Percentiles rank a stretch among this genome's conserved stretches.
Conservation (phyloP, 2,329 filamentous ascomycete genomes). For the Colletotrichum eleusines region DNA sequence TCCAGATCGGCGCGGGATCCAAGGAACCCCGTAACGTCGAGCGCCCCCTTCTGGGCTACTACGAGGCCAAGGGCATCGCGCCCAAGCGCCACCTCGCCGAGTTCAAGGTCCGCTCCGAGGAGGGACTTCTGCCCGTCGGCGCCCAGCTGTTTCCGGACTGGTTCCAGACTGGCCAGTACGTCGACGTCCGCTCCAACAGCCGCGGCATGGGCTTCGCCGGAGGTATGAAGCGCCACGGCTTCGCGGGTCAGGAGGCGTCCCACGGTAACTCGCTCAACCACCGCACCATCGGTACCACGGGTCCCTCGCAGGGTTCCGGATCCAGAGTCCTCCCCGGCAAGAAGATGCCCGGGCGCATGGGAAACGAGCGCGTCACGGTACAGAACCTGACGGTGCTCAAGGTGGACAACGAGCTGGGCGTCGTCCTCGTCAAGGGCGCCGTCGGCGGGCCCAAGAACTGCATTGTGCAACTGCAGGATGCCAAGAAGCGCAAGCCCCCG, state of each 20-base stretch:
- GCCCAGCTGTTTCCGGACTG: conserved; percentile 84
- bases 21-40: conserved; percentile 81
- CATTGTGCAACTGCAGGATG: conserved; percentile 87
- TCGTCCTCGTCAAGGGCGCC: conserved; percentile 88
- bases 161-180: conserved; percentile 90
- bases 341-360: conserved; percentile 98
- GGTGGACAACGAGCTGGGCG: conserved; percentile 87
- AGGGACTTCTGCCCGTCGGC: conserved; percentile 82
- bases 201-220: conserved; percentile 95
- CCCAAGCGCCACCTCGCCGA: conserved; percentile 88
- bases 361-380: conserved; percentile 85
- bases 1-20: conserved; percentile 86
- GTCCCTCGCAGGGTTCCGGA: conserved; percentile 91
- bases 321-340: conserved; percentile 94
- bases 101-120: conserved; percentile 83
- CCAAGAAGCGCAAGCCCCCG: conserved; percentile 83
- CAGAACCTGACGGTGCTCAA: conserved; percentile 92
- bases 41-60: conserved; percentile 89
- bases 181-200: conserved; percentile 84
- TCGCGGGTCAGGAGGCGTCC: conserved; percentile 86
- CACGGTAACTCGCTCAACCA: conserved; percentile 98
- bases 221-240: conserved; percentile 97
- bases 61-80: conserved; percentile 81
- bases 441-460: conserved; percentile 91
- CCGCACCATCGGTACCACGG: conserved; percentile 89